These are phyloP conservation scores for Herpotrichia juniperi DNA, from an alignment of 2,329 filamentous ascomycete species.

Conservation along the genomic window DNA sequence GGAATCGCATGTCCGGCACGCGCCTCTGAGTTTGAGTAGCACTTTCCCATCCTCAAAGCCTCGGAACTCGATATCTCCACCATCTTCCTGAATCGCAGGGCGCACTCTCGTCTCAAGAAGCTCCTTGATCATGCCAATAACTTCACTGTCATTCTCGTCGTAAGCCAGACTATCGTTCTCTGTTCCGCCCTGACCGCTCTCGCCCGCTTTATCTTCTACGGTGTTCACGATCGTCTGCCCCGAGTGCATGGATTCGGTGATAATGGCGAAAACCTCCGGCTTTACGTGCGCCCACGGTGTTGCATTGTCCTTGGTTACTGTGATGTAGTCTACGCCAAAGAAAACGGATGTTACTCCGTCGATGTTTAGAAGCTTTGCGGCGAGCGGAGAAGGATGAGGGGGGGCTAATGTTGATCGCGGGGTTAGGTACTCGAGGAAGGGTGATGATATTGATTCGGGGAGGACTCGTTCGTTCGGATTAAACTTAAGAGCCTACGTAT, in stretches of 20 bases:
- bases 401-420: conserved; percentile 87
- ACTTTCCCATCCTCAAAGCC: conserved; percentile 89
- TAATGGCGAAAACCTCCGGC: conserved; percentile 92
- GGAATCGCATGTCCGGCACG: conserved; percentile 94
- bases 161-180: conserved; percentile 77
- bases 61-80: conserved; percentile 93
- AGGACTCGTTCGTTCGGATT: conserved; percentile 87
- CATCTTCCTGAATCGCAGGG: conserved; percentile 95
- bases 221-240: conserved; percentile 82
- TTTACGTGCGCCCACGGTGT: conserved; percentile 94
- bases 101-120: conserved; percentile 92
- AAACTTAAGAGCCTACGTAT: conserved; percentile 77
- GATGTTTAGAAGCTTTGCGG: conserved; percentile 87
- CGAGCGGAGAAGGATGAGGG: conserved; percentile 88
- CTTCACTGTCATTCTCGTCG: conserved; percentile 89
- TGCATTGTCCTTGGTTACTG: conserved; percentile 86
- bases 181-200: conserved; percentile 56
- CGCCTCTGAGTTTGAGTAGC: conserved; percentile 84
- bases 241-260: conserved; percentile 87
- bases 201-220: conserved; percentile 62
- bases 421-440: conserved; percentile 90
- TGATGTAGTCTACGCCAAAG: conserved; percentile 95
- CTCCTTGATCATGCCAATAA: conserved; percentile 98
- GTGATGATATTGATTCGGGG: conserved; percentile 71
- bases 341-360: conserved; percentile 96